Evolutionary conservation across 805 yeast species (phyloP).

Genomic region (Yarrowia sp.): DNA sequence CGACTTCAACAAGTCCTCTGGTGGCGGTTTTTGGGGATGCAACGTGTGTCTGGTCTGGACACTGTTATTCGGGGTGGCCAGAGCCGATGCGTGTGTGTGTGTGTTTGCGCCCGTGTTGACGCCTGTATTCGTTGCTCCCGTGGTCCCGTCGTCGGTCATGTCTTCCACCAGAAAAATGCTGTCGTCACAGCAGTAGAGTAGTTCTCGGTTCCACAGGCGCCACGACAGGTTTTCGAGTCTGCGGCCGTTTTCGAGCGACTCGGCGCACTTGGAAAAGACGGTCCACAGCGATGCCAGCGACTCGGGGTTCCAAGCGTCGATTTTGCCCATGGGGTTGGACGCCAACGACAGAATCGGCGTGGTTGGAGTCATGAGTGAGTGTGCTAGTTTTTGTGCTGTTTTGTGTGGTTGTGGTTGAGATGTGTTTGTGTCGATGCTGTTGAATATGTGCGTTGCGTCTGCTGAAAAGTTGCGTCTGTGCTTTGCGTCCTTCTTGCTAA

Average conservation of each 20-base stretch:
- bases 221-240: slow-evolving; percentile 42
- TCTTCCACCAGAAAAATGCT: slow-evolving; percentile 17
- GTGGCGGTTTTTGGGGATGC: slow-evolving; percentile 15
- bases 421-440: neutral
- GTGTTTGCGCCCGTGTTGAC: neutral
- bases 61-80: neutral
- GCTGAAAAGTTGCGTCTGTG: no score
- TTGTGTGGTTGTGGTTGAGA: neutral
- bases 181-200: slow-evolving; percentile 17
- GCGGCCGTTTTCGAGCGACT: slow-evolving; percentile 39
- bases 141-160: neutral
- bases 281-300: slow-evolving; percentile 35
- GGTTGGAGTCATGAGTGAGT: neutral
- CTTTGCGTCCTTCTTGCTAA: no score
- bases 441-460: no score
- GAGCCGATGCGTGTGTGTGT: neutral
- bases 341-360: slow-evolving; percentile 14
- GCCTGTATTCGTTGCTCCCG: neutral
- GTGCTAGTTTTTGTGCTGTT: neutral
- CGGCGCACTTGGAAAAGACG: slow-evolving; percentile 39
- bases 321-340: slow-evolving; percentile 15
- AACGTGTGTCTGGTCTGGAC: neutral
- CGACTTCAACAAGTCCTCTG: neutral
- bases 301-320: slow-evolving; percentile 25
- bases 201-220: slow-evolving; percentile 37